Evolutionary conservation across 1,139 yeast species (phyloP).

Genomic region (Casaregolazyma lundiana): DNA sequence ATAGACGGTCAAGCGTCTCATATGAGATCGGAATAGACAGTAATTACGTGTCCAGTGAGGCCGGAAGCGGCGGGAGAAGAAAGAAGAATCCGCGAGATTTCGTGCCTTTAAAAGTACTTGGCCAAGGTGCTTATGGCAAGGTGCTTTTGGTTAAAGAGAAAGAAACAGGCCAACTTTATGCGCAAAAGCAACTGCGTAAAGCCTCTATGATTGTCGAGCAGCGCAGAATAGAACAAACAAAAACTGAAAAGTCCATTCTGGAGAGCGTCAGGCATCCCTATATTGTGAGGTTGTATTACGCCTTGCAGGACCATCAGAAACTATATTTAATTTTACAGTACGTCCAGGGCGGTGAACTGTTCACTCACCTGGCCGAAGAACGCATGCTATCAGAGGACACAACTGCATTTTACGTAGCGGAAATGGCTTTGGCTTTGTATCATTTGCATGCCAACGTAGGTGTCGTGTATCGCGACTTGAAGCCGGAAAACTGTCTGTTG

Average conservation of each 20-base stretch:
- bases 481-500: conserved; percentile 89
- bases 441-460: conserved; percentile 79
- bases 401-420: conserved; percentile 81
- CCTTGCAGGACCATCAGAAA: conserved; percentile 80
- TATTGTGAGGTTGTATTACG: conserved; percentile 82
- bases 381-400: conserved; percentile 80
- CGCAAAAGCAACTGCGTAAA: conserved; percentile 84
- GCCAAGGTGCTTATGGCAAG: conserved; percentile 89
- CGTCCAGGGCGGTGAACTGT: conserved; percentile 90
- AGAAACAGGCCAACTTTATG: conserved; percentile 65
- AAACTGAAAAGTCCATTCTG: conserved; percentile 66
- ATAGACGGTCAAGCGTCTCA: conserved; percentile 40
- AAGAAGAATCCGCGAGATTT: conserved; percentile 52
- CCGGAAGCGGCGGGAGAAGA: conserved; percentile 15
- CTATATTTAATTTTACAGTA: conserved; percentile 78
- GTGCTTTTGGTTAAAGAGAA: conserved; percentile 71
- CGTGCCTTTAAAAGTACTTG: conserved; percentile 73
- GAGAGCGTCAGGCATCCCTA: conserved; percentile 76
- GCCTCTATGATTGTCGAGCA: conserved; percentile 59
- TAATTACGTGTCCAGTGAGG: conserved; percentile 32
- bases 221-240: conserved; percentile 54
- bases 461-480: conserved; percentile 84
- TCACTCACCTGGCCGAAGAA: conserved; percentile 76
- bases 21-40: conserved; percentile 44
- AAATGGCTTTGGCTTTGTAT: conserved; percentile 73